Evolutionary conservation across 441 rosid genomes (phyloP), one percentile per base, ranked within the genome.

Genomic region (Adansonia madagascariensis): DNA sequence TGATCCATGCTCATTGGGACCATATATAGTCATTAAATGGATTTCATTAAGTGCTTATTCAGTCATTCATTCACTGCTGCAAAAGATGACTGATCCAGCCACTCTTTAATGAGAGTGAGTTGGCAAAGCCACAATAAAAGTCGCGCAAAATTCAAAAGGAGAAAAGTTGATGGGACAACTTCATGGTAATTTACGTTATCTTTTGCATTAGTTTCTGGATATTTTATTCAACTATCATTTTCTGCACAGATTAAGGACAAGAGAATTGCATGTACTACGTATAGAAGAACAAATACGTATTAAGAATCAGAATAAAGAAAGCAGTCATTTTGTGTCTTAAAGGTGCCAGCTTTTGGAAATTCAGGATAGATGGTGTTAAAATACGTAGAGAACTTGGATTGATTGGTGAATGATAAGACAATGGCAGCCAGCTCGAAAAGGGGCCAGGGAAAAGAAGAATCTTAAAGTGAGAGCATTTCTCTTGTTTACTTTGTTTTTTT

Each of bases 161-260:
- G 6, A 63, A 63, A 63, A 63, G 68, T 9, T 39, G 68, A 63
- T 35, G 47, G 39, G 46, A 35, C 68, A 50, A 7, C 47, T 63
- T 35, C 44, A 14, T 0, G 47, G 12, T 15, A 15, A 35, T 35
- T 63, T 15, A 62, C 10, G 12, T 35, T 39, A 35, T 63, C 68
- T 35, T 63, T 63, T 57, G 31, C 14, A 8, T 4, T 20, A 57
- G 3, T 9, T 57, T 20, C 14, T 1, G 9, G 9, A 11, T 57
- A 57, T 20, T 20, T 57, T 17, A 2, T 56, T 56, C 27, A 56
- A 7, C 11, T 8, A 18, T 17, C 8, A 14, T 53, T 1, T 53
- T 53, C 17, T 53, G 59, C 22, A 55, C 59, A 55, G 22, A n/a
- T 0, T 20, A 57, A 57, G 22, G 6, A 20, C 35, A 20, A 5